Base-by-base conservation (phyloP, 768 basidiomycete species). In the Termitomyces bulborhizus region DNA sequence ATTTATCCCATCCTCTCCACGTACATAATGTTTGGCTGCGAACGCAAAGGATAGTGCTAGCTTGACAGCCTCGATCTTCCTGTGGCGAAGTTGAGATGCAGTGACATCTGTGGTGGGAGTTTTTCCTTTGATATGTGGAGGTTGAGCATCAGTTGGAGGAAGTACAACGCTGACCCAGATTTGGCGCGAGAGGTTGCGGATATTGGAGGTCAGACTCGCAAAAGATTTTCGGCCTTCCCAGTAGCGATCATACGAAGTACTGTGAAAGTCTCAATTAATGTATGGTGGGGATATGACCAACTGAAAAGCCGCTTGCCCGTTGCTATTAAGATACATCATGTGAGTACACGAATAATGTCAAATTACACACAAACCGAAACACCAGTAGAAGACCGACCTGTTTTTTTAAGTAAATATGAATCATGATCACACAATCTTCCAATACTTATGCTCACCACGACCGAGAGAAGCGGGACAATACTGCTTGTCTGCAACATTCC, bases 151-250 rank as follows among this genome's bases (percentile, higher is more conserved):
- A 3, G 72, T 63, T 1, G 81, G 82, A 3, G 89, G 86, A 6
- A 85, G 74, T n/a, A 78, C 75, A 52, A 86, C 85, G 60, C 88
- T 82, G 54, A 93, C 69, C 93, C 93, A 95, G 46, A 93, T 72
- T 61, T 85, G 78, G 26, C 91, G 85, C 11, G 86, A 70, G 46
- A 94, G 76, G 67, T 87, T 92, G 57, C 91, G 88, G 51, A 84
- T 82, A 64, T 86, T 84, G 13, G 90, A 80, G 11, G 79, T 82
- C 54, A 95, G 67, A 7, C 81, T 62, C 0, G 86, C 84, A 64
- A 94, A 94, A 42, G 84, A 82, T 68, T 90, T 96, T 60, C 94
- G 78, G 46, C 93, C 94, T 73, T 94, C 93, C 78, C 85, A 90
- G 63, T 85, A 92, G 34, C 90, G 84, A 62, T 93, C 89, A 62